Conservation (phyloP, 192 early-diverging fungal genomes). For the Backusella circina region DNA sequence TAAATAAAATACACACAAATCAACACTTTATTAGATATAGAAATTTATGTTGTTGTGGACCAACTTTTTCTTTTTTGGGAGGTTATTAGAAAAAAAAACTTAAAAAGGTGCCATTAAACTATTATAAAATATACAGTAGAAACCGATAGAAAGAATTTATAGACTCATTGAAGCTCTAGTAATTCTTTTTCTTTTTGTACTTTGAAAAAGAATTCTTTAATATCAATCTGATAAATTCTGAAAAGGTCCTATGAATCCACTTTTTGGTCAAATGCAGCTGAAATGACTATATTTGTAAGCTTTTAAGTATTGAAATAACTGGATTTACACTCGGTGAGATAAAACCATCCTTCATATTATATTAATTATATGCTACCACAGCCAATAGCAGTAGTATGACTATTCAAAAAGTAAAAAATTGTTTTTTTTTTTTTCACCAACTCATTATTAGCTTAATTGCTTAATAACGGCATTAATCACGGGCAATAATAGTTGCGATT, state of each 20-base stretch:
- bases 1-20: background rate
- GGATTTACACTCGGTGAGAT: background rate
- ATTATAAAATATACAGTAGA: background rate
- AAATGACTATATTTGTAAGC: background rate
- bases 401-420: background rate
- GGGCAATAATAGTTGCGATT: background rate
- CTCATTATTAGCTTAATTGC: background rate
- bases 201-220: background rate
- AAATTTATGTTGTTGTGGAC: no score
- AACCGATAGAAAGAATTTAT: background rate
- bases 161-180: background rate
- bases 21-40: background rate
- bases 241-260: background rate
- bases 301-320: background rate
- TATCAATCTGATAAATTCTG: background rate
- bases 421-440: no score
- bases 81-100: background rate
- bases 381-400: background rate
- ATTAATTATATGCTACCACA: background rate
- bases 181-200: background rate
- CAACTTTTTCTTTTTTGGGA: no score
- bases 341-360: background rate
- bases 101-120: background rate
- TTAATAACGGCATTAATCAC: background rate
- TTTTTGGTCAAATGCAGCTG: background rate